phyloP scores from a whole-genome alignment of 129 eudicot species.

The Helichrysum umbraculigerum region DNA sequence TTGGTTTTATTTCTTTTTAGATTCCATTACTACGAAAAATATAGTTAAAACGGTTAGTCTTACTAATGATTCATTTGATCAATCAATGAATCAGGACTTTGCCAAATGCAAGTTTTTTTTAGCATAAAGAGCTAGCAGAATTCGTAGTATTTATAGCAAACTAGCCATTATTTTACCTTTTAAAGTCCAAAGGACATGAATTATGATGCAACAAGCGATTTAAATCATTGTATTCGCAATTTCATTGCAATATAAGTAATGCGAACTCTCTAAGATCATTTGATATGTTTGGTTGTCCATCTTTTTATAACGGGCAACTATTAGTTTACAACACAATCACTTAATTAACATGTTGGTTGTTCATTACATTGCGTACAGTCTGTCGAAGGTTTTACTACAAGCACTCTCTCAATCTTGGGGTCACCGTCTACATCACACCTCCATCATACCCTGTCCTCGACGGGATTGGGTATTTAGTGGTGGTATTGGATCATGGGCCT shows the following conservation, averaged over 20 bases:
- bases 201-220: not conserved
- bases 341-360: no score
- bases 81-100: slow-evolving; percentile 12
- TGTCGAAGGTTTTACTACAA: no score
- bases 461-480: no score
- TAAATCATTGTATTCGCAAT: not conserved
- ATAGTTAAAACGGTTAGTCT: slow-evolving; percentile 7
- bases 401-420: no score
- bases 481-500: not conserved
- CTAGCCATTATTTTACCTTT: not conserved
- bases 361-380: no score
- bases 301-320: no score
- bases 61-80: not conserved
- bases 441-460: no score
- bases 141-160: not conserved
- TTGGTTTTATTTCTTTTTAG: slow-evolving; percentile 1
- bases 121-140: not conserved
- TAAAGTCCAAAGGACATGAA: not conserved
- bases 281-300: no score
- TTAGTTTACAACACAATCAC: no score
- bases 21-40: not conserved
- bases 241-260: slow-evolving; percentile 1
- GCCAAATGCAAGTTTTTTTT: not conserved
- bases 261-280: not conserved
- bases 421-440: no score